phyloP scores from a whole-genome alignment of 2,329 filamentous ascomycete species.

The Fusarium pseudograminearum region DNA sequence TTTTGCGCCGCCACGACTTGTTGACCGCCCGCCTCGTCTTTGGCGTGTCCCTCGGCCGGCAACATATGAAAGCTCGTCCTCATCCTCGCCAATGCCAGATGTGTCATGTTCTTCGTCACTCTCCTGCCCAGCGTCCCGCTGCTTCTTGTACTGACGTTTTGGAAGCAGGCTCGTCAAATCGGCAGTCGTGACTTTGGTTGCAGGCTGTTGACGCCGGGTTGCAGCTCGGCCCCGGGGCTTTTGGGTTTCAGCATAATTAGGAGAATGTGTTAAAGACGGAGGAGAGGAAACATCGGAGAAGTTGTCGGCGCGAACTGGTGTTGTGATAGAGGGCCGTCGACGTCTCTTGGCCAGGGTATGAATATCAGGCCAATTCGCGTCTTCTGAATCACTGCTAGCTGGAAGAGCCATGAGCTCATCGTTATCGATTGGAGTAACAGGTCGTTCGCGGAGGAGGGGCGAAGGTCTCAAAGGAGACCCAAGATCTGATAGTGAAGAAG shows the following conservation, averaged over 20 bases:
- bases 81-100: conserved; percentile 62
- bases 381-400: conserved; percentile 64
- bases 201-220: conserved; percentile 53
- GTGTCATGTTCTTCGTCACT: conserved; percentile 63
- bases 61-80: conserved; percentile 67
- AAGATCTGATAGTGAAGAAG: conserved; percentile 55
- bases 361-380: conserved; percentile 65
- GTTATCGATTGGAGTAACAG: conserved; percentile 59
- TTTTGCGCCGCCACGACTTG: conserved; percentile 46
- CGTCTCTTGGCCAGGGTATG: conserved; percentile 63
- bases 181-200: conserved; percentile 64
- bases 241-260: conserved; percentile 60
- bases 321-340: conserved; percentile 54
- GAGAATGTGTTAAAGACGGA: conserved; percentile 75
- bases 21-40: conserved; percentile 51
- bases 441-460: conserved; percentile 46
- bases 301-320: conserved; percentile 55
- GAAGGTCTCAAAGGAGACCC: conserved; percentile 53
- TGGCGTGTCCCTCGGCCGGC: conserved; percentile 53
- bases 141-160: conserved; percentile 60
- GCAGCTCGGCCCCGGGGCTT: conserved; percentile 50
- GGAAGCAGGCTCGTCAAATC: conserved; percentile 67
- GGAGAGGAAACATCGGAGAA: conserved; percentile 71
- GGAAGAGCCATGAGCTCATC: conserved; percentile 67
- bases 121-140: conserved; percentile 55